These are phyloP conservation scores for Glutinoglossum americanum DNA, from an alignment of 495 filamentous ascomycete genomes.

Conservation along the genomic window DNA sequence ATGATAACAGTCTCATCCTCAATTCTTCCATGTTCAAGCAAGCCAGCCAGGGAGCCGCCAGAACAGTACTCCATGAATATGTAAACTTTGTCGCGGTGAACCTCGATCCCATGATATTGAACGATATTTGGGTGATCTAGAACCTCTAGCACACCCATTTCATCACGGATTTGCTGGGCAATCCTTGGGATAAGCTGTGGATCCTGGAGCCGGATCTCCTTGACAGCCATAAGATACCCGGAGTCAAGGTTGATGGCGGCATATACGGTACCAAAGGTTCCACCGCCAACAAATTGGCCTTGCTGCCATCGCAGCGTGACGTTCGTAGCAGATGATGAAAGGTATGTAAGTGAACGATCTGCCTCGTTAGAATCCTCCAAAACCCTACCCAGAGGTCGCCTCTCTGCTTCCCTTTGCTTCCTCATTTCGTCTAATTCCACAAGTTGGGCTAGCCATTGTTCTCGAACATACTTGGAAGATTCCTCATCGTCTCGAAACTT, in stretches of 20 bases:
- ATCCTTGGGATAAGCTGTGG: conserved; percentile 88
- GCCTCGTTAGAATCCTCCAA: conserved; percentile 88
- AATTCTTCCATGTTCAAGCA: conserved; percentile 88
- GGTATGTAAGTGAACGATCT: conserved; percentile 77
- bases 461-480: conserved; percentile 46
- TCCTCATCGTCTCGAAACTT: conserved; percentile 69
- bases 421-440: conserved; percentile 53
- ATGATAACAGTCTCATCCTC: conserved; percentile 96
- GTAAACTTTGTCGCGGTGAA: conserved; percentile 94
- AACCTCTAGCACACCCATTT: conserved; percentile 89
- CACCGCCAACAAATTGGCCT: conserved; percentile 88
- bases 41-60: conserved; percentile 72
- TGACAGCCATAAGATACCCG: conserved; percentile 92
- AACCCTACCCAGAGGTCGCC: conserved; percentile 72
- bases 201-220: conserved; percentile 93
- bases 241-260: conserved; percentile 92
- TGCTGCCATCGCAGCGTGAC: conserved; percentile 94
- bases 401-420: conserved; percentile 63
- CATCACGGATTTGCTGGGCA: conserved; percentile 79
- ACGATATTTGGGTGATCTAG: conserved; percentile 96
- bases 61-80: conserved; percentile 99
- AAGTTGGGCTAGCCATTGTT: conserved; percentile 49
- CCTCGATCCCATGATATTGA: conserved; percentile 92
- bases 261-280: conserved; percentile 93
- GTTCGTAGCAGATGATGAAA: conserved; percentile 85